A percentile compares a stretch with the other conserved stretches of the same genome.
These are phyloP conservation scores for Haplosporangium sp. DNA, from an alignment of 371 early-diverging fungal genomes.

Conservation along the genomic window DNA sequence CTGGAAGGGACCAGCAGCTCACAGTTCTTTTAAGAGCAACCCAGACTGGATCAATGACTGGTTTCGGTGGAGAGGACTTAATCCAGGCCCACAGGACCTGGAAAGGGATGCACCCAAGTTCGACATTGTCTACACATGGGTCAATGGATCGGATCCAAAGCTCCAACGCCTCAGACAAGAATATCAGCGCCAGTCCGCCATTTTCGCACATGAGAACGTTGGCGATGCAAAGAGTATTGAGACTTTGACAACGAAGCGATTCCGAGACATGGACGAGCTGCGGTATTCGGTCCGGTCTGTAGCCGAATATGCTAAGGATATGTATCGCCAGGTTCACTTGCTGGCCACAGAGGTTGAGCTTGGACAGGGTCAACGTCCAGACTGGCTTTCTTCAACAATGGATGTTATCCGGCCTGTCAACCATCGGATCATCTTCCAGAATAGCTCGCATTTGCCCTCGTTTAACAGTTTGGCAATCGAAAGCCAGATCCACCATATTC, in stretches of 20 bases:
- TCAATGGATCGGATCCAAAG: slow-evolving; percentile 49
- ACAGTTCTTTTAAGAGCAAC: neutral
- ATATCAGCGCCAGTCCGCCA: slow-evolving; percentile 12
- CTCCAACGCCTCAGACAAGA: slow-evolving; percentile 15
- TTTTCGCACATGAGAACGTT: slow-evolving; percentile 8
- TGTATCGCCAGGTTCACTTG: slow-evolving; percentile 36
- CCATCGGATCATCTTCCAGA: slow-evolving; percentile 37
- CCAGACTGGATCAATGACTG: slow-evolving; percentile 33
- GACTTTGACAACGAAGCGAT: slow-evolving; percentile 18
- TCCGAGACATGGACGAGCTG: slow-evolving; percentile 55
- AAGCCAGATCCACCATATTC: slow-evolving; percentile 36
- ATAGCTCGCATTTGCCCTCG: slow-evolving; percentile 33
- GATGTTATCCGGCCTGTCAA: slow-evolving; percentile 17
- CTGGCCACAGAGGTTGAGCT: slow-evolving; percentile 21
- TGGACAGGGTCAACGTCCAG: slow-evolving; percentile 27
- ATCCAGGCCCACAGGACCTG: slow-evolving; percentile 4
- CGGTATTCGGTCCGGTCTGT: slow-evolving; percentile 53
- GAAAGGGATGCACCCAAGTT: slow-evolving; percentile 1
- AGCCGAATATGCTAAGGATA: slow-evolving; percentile 20
- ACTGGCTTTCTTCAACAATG: slow-evolving; percentile 30
- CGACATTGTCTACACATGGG: slow-evolving; percentile 55
- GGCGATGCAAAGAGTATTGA: slow-evolving; percentile 12
- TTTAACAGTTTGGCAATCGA: slow-evolving; percentile 56
- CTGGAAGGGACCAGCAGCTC: neutral
- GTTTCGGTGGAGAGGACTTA: slow-evolving; percentile 41